phyloP scores from a whole-genome alignment of 345 rosid species.

The Clausena lansium region DNA sequence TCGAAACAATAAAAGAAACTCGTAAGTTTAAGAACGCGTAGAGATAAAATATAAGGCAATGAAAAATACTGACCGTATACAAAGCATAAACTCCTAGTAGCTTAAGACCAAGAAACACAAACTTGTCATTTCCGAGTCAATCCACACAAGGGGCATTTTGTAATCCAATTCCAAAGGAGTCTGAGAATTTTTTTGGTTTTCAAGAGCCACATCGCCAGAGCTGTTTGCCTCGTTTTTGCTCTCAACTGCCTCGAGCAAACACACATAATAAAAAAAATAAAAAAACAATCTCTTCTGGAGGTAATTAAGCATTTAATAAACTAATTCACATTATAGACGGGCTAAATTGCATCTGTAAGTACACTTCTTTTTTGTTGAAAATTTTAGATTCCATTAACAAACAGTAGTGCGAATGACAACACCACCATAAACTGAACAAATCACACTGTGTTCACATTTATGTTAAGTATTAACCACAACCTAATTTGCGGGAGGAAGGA shows the following conservation, averaged over 20 bases:
- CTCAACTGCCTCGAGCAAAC: slow-evolving; percentile 28
- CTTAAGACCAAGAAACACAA: neutral
- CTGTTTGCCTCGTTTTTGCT: slow-evolving; percentile 21
- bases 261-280: neutral
- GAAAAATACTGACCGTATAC: neutral
- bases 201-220: neutral
- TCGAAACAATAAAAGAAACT: too few species aligned
- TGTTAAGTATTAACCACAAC: neutral
- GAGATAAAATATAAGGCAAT: too few species aligned
- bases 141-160: slow-evolving; percentile 89
- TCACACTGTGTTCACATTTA: neutral
- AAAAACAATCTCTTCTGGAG: neutral
- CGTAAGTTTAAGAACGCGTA: too few species aligned
- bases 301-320: neutral
- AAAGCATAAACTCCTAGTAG: neutral
- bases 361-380: too few species aligned
- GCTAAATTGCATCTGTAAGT: neutral
- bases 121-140: slow-evolving; percentile 98
- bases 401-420: too few species aligned
- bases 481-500: neutral
- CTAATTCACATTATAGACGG: neutral
- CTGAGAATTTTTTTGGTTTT: neutral
- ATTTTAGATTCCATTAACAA: too few species aligned
- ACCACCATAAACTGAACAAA: too few species aligned
- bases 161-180: slow-evolving; percentile 19